Conservation (phyloP, 2,329 filamentous ascomycete species). For the Graphiopsis chlorocephala region DNA sequence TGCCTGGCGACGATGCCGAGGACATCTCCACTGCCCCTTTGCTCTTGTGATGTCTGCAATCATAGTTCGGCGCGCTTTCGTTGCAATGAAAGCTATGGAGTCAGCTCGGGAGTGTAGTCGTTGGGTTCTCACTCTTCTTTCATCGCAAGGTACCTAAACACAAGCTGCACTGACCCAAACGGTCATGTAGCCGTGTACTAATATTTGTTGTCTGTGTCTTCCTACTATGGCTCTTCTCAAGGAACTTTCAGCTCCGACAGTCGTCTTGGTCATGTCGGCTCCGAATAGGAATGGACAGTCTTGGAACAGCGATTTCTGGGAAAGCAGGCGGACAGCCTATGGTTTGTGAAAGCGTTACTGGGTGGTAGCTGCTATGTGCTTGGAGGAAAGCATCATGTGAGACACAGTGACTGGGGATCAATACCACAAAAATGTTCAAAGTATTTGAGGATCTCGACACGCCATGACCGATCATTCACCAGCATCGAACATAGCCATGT, state of each 20-base stretch:
- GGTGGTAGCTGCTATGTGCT: constrained; percentile 24
- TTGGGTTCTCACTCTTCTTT: background rate
- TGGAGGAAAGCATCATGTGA: constrained; percentile 19
- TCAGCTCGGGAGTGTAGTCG: background rate
- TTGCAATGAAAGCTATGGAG: background rate
- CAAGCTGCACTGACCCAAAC: background rate
- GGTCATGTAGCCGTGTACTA: background rate
- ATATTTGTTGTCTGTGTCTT: background rate
- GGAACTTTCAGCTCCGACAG: constrained; percentile 6
- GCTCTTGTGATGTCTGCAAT: background rate
- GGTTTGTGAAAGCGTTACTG: constrained; percentile 18
- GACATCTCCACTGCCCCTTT: background rate
- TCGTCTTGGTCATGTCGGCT: constrained; percentile 7
- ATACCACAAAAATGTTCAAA: background rate
- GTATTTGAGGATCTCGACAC: background rate
- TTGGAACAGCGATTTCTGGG: constrained; percentile 24
- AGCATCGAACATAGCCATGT: background rate
- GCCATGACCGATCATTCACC: background rate
- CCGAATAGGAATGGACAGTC: constrained; percentile 18
- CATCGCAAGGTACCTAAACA: background rate
- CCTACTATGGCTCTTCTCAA: background rate
- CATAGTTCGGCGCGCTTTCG: background rate
- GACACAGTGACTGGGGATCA: constrained; percentile 24
- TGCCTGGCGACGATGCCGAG: background rate
- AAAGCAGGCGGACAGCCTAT: constrained; percentile 13